phyloP scores from a whole-genome alignment of 163 green algal species.

The Scenedesmus sp. region DNA sequence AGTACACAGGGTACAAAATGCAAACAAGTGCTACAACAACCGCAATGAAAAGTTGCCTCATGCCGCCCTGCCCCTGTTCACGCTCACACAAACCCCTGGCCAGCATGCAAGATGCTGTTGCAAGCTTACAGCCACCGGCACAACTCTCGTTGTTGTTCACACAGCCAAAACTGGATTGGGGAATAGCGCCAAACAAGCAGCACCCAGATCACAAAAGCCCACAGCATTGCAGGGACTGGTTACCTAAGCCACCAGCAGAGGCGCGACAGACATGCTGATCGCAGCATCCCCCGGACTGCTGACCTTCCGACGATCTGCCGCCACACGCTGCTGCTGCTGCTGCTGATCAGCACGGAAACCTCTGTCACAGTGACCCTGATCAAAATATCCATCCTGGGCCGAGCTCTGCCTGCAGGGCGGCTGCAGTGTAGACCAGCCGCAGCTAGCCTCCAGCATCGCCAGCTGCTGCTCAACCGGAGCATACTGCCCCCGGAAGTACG shows the following conservation, averaged over 20 bases:
- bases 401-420: neutral
- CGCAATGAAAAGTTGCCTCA: neutral
- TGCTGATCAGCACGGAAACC: neutral
- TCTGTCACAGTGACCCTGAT: neutral
- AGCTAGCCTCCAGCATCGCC: neutral
- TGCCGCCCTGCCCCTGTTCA: neutral
- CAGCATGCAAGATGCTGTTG: neutral
- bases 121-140: too few species aligned
- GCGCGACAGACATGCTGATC: neutral
- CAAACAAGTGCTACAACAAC: neutral
- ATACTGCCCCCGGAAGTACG: constrained; percentile 17
- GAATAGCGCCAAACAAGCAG: too few species aligned
- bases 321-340: neutral
- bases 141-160: too few species aligned
- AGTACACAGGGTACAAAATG: neutral
- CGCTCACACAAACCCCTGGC: neutral
- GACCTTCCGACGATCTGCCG: neutral
- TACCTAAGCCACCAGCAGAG: neutral
- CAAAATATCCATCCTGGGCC: neutral
- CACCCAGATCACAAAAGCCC: too few species aligned
- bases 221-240: too few species aligned
- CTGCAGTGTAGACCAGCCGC: neutral
- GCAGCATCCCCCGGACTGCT: neutral
- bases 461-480: constrained; percentile 15
- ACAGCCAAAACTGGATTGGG: too few species aligned